phyloP scores from a whole-genome alignment of 1,284 basidiomycete species.

The Marasmius sp. region DNA sequence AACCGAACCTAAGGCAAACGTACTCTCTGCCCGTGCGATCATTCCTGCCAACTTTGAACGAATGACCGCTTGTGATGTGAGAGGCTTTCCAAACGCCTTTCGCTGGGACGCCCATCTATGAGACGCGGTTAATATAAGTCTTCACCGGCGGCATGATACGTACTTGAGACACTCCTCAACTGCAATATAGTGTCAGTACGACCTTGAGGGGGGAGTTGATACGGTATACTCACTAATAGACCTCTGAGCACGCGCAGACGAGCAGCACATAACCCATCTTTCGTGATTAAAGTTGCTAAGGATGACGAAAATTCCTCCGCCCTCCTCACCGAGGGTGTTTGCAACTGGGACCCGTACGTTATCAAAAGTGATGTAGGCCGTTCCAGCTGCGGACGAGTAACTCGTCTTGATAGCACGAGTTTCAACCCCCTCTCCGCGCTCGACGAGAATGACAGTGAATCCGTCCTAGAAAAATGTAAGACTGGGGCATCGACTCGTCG shows the following conservation, averaged over 20 bases:
- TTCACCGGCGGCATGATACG: conserved; percentile 14
- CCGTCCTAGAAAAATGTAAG: conserved; percentile 49
- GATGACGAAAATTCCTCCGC: conserved; percentile 82
- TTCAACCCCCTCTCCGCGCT: conserved; percentile 74
- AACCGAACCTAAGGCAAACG: neutral
- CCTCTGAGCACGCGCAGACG: conserved; percentile 50
- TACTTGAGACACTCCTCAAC: conserved; percentile 75
- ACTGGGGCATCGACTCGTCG: neutral
- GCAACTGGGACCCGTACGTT: conserved; percentile 83
- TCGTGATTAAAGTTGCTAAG: conserved; percentile 76
- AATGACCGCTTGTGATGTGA: conserved; percentile 82
- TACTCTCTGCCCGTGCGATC: conserved; percentile 77
- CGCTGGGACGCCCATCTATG: conserved; percentile 73
- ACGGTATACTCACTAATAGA: conserved; percentile 24
- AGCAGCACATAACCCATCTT: conserved; percentile 74
- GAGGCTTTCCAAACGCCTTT: conserved; percentile 82
- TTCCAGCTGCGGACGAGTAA: conserved; percentile 78
- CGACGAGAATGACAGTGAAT: conserved; percentile 84
- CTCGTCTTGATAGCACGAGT: conserved; percentile 87
- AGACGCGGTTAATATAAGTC: conserved; percentile 3
- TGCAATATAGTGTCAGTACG: conserved; percentile 3
- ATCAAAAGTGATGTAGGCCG: conserved; percentile 86
- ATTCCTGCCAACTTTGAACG: conserved; percentile 82
- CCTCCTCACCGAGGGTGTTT: conserved; percentile 84
- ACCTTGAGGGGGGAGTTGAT: conserved; percentile 32